These are phyloP conservation scores for Hypomontagnella monticulosa DNA, from an alignment of 495 filamentous ascomycete species.

Conservation along the genomic window DNA sequence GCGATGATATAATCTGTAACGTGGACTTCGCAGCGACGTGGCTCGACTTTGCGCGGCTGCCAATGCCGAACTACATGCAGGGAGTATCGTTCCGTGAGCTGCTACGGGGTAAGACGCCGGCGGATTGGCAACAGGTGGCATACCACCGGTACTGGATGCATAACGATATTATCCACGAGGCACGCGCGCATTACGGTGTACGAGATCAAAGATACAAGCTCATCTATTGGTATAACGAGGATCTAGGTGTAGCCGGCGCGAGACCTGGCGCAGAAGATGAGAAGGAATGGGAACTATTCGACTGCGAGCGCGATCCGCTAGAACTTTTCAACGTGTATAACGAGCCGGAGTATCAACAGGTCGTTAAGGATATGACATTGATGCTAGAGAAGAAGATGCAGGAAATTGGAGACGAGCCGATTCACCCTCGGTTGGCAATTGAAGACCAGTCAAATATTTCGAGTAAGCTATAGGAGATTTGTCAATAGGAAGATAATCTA, in stretches of 20 bases:
- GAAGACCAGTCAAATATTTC: background rate
- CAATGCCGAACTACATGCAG: slow-evolving; percentile 56
- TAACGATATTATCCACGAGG: slow-evolving; percentile 52
- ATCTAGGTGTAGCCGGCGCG: slow-evolving; percentile 50
- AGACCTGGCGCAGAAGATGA: slow-evolving; percentile 49
- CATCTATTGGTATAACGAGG: slow-evolving; percentile 60
- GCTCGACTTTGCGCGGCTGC: slow-evolving; percentile 49
- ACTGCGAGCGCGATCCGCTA: slow-evolving; percentile 54
- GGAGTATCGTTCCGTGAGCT: slow-evolving; percentile 49
- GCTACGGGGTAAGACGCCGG: slow-evolving; percentile 43
- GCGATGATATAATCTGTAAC: slow-evolving; percentile 55
- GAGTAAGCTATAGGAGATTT: background rate
- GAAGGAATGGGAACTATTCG: slow-evolving; percentile 57
- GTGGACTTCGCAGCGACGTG: slow-evolving; percentile 59
- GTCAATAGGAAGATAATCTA: too few species aligned
- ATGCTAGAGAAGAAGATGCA: slow-evolving; percentile 54
- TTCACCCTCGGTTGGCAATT: slow-evolving; percentile 41
- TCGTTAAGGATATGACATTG: slow-evolving; percentile 48
- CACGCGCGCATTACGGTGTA: slow-evolving; percentile 56
- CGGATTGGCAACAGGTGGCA: slow-evolving; percentile 56
- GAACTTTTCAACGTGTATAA: slow-evolving; percentile 57
- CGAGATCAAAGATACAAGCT: slow-evolving; percentile 56
- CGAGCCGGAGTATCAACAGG: slow-evolving; percentile 46
- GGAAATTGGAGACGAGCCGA: slow-evolving; percentile 55
- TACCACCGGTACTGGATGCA: slow-evolving; percentile 62